phyloP scores from a whole-genome alignment of 2,329 filamentous ascomycete species.

The Tolypocladium ovalisporum region DNA sequence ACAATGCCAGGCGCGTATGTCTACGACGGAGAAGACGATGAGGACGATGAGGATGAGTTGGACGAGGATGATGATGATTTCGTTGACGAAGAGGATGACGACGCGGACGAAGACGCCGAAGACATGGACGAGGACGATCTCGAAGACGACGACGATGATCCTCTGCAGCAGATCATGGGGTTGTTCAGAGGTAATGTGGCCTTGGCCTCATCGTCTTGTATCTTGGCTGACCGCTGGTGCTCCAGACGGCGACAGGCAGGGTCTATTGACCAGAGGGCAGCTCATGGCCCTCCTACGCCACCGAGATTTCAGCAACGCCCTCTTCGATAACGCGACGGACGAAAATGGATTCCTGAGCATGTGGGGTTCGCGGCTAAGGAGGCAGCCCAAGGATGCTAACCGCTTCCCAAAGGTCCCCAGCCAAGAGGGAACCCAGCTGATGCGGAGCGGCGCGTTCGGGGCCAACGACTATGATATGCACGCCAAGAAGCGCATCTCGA shows the following conservation, averaged over 20 bases:
- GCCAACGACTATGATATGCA: constrained; percentile 45
- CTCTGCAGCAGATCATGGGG: constrained; percentile 24
- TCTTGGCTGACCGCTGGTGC: neutral
- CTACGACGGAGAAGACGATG: constrained; percentile 12
- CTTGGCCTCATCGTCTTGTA: neutral
- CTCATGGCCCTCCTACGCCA: constrained; percentile 29
- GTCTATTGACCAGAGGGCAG: constrained; percentile 23
- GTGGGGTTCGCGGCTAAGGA: constrained; percentile 33
- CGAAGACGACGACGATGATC: constrained; percentile 10
- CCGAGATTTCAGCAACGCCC: constrained; percentile 22
- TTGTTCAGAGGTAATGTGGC: constrained; percentile 17
- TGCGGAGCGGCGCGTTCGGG: constrained; percentile 76
- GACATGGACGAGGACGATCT: neutral
- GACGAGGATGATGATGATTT: constrained; percentile 11
- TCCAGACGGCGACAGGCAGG: constrained; percentile 14
- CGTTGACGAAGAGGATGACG: neutral
- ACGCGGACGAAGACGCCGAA: constrained; percentile 12
- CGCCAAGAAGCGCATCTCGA: constrained; percentile 50
- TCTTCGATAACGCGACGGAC: constrained; percentile 26
- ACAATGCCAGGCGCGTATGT: constrained; percentile 2
- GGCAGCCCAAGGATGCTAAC: constrained; percentile 34
- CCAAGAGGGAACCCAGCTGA: constrained; percentile 62
- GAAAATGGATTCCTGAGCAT: constrained; percentile 23
- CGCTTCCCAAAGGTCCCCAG: constrained; percentile 79
- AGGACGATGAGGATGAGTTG: constrained; percentile 12